Conservation (phyloP, 2,329 filamentous ascomycete species). For the Conoideocrella luteorostrata region DNA sequence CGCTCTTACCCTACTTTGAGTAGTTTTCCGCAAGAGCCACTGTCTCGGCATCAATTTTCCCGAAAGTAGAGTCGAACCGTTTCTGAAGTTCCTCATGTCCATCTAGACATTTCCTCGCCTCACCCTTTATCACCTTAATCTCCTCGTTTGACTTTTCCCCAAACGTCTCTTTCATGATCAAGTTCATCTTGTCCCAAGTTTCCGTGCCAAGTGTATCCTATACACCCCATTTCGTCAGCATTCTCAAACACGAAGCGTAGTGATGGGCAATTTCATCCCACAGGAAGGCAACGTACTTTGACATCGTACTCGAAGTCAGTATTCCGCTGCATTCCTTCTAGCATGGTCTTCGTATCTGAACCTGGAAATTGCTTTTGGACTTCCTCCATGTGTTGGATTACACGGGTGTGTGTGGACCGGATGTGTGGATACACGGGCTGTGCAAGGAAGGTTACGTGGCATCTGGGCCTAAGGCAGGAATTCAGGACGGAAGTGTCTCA, state of each 20-base stretch:
- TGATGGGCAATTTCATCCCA: background rate
- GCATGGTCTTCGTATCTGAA: background rate
- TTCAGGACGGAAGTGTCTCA: no score
- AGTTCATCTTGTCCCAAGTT: constrained; percentile 1
- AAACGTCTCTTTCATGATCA: background rate
- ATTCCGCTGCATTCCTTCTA: background rate
- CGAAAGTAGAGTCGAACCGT: background rate
- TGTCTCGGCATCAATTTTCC: background rate
- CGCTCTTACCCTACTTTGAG: no score
- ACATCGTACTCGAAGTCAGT: constrained; percentile 1
- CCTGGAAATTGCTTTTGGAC: background rate
- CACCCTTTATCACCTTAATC: background rate
- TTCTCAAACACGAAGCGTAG: no score
- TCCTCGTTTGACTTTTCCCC: background rate
- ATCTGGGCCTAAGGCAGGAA: no score
- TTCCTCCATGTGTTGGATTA: background rate
- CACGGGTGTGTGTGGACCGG: no score
- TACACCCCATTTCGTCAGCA: no score
- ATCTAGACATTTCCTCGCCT: background rate
- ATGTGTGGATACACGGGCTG: no score
- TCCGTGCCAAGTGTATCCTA: constrained; percentile 1
- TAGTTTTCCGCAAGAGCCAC: background rate
- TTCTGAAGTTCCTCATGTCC: background rate
- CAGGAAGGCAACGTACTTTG: background rate
- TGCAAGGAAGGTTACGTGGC: no score